A percentile compares a stretch with the other conserved stretches of the same genome.
Conservation (phyloP, 2,329 filamentous ascomycete species). For the Metarhizium guizhouense region DNA sequence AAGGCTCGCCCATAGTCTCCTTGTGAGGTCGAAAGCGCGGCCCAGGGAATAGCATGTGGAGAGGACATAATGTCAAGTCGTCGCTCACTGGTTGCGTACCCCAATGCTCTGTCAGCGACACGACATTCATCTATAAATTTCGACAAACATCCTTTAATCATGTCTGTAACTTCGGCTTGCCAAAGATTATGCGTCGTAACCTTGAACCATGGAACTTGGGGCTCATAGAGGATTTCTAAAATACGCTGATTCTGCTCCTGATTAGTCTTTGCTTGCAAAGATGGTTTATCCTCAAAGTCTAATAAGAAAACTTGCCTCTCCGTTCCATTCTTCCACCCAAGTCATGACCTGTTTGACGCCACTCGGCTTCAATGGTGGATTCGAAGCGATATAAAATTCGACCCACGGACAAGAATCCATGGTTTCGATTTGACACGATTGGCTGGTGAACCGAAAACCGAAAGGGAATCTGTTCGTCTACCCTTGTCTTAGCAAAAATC, state of each 20-base stretch:
- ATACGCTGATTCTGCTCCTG: constrained; percentile 9
- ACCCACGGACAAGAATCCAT: neutral
- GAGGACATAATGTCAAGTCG: neutral
- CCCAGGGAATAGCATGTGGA: neutral
- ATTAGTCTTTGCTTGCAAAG: neutral
- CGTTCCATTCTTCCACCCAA: neutral
- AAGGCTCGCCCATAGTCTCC: neutral
- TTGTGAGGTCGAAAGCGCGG: neutral
- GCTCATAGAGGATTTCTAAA: constrained; percentile 26
- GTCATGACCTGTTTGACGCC: constrained; percentile 20
- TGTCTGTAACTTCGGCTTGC: constrained; percentile 9
- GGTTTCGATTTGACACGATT: neutral
- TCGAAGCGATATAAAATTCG: constrained; percentile 26
- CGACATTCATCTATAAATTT: constrained; percentile 6
- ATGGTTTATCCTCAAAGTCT: neutral
- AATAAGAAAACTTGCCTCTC: neutral
- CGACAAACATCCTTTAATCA: constrained; percentile 14
- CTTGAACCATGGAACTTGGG: constrained; percentile 26
- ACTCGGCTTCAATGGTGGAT: constrained; percentile 22
- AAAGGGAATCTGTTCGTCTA: neutral
- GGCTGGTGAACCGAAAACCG: neutral
- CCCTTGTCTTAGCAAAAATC: neutral
- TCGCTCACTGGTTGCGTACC: neutral
- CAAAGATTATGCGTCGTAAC: constrained; percentile 11
- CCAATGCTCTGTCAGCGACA: neutral